Conservation (phyloP, 2,329 filamentous ascomycete species). For the Harringtonia lauricola region DNA sequence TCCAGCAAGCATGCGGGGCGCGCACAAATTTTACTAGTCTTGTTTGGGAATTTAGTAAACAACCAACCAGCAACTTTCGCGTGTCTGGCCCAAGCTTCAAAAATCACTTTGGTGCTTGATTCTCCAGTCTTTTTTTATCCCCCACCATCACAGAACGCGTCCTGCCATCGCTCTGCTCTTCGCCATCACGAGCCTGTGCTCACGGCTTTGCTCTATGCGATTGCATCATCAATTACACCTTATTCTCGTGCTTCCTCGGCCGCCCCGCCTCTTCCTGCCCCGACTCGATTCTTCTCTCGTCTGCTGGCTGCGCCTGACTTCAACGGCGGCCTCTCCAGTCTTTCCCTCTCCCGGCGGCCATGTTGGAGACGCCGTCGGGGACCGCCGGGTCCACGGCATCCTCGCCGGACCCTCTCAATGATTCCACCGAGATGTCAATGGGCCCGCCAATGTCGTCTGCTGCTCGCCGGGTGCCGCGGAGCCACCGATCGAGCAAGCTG, state of each 20-base stretch:
- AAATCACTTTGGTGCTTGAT: no score
- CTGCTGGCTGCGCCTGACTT: neutral
- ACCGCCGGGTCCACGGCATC: slow-evolving; percentile 25
- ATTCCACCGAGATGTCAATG: slow-evolving; percentile 14
- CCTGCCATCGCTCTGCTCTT: neutral
- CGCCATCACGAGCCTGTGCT: neutral
- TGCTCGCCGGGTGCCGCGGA: slow-evolving; percentile 31
- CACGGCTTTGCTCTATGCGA: no score
- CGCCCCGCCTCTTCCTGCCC: no score
- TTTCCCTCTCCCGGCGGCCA: neutral
- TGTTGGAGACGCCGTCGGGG: slow-evolving; percentile 9
- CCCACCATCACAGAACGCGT: slow-evolving; percentile 2
- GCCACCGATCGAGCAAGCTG: slow-evolving; percentile 28
- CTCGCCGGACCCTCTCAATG: slow-evolving; percentile 40
- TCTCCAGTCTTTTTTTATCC: no score
- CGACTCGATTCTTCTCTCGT: neutral
- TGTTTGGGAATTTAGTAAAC: slow-evolving; percentile 16
- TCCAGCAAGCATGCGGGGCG: neutral
- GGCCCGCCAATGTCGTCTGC: slow-evolving; percentile 13
- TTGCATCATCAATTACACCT: no score
- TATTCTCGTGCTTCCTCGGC: no score
- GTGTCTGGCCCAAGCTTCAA: slow-evolving; percentile 1
- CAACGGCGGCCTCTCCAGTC: neutral
- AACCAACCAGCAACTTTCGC: neutral
- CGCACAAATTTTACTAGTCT: slow-evolving; percentile 3